Conservation (phyloP, 306 rosid species). For the Notholithocarpus densiflorus region DNA sequence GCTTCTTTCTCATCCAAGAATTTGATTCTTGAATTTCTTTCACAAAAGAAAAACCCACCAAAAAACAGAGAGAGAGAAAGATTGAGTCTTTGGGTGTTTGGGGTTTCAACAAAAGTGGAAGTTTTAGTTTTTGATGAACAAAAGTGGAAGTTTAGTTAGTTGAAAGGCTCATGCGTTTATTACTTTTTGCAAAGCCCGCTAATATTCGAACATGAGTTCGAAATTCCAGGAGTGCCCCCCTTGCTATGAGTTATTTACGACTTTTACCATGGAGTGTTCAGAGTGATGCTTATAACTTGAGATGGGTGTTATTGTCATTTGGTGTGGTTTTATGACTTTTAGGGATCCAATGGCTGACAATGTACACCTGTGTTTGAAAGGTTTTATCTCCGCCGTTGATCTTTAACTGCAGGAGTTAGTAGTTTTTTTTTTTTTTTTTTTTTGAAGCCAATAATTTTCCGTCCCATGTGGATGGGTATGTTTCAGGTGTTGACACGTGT, state of each 20-base stretch:
- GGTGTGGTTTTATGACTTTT: not conserved
- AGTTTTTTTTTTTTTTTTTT: not conserved
- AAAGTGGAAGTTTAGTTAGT: not conserved
- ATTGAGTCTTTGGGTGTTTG: not conserved
- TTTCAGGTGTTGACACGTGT: not conserved
- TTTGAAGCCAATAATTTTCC: not conserved
- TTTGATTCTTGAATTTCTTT: constrained; percentile 9
- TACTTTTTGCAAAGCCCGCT: not conserved
- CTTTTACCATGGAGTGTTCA: too few species aligned
- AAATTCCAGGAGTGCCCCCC: not conserved
- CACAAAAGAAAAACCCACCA: not conserved
- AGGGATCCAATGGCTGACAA: not conserved
- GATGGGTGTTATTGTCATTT: constrained; percentile 10
- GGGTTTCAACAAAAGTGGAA: too few species aligned
- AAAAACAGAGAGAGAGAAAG: not conserved
- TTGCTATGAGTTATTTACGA: too few species aligned
- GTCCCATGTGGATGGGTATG: not conserved
- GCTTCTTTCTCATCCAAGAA: constrained; percentile 11
- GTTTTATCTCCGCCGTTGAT: not conserved
- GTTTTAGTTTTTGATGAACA: not conserved
- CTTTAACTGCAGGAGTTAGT: not conserved
- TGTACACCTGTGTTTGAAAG: too few species aligned
- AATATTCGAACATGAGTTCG: too few species aligned
- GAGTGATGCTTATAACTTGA: too few species aligned
- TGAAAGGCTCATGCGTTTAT: not conserved